Evolutionary conservation across 2,329 filamentous ascomycete genomes (phyloP), one percentile per base, ranked within the genome.

Genomic region (Phyllosticta citriasiana): DNA sequence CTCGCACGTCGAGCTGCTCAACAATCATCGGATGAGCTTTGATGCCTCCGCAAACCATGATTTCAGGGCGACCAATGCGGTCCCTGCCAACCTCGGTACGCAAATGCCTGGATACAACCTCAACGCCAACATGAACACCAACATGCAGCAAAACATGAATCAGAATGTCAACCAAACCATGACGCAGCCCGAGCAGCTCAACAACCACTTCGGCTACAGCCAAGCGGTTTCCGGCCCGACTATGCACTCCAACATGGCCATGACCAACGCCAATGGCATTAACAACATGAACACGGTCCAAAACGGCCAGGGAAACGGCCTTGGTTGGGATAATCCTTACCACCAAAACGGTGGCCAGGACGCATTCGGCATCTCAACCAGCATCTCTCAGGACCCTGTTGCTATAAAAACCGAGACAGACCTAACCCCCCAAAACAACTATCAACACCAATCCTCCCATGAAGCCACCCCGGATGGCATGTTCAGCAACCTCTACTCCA

Each of bases 401-500:
- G 69, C 72, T 68, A 68, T 74, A 71, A 79, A 78, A 73, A 68
- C 73, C 68, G 72, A 76, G 70, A 68, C 68, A 67, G 69, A 72
- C 69, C 72, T 76, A 68, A 77, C 76, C 66, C 67, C 67, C 61
- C 68, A 72, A 66, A 59, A 40, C 71, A 72, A 65, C 76, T 75
- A 66, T 73, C 62, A 61, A 60, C 67, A 57, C 51, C 54, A 73
- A 70, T 71, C 69, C 68, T 69, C 73, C 65, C 72, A 74, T 70
- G 75, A 78, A 68, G 70, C 73, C 68, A 72, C 72, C 65, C 74
- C 76, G 71, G 75, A 78, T 66, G 76, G 71, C 71, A 76, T 79
- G 74, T 78, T 79, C 73, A 75, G 73, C 72, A 75, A 73, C 68
- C 71, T 79, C 57, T 79, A 78, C 68, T 75, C 76, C 69, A 74